phyloP scores from a whole-genome alignment of 805 yeast species.

The Candida caryicola region DNA sequence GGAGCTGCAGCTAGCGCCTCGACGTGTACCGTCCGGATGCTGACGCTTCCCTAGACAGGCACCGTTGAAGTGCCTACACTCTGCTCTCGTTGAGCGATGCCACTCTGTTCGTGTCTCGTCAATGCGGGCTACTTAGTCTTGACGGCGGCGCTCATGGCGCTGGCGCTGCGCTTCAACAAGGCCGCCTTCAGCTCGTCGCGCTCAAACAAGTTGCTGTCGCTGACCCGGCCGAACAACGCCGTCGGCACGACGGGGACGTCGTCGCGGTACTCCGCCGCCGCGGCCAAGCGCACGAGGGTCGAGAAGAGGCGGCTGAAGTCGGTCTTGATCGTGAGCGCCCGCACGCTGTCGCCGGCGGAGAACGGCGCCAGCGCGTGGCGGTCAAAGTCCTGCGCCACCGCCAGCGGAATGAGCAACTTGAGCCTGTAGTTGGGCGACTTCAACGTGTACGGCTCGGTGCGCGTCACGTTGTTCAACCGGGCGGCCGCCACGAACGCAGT shows the following conservation, averaged over 20 bases:
- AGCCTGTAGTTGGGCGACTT: constrained; percentile 30
- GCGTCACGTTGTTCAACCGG: constrained; percentile 24
- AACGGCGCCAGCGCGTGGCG: not conserved
- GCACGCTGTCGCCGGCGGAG: not conserved
- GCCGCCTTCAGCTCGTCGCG: constrained; percentile 6
- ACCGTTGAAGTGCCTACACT: too few species aligned
- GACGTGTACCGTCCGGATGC: too few species aligned
- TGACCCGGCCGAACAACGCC: constrained; percentile 9
- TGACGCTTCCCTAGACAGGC: too few species aligned
- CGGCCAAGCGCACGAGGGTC: not conserved
- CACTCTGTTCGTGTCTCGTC: too few species aligned
- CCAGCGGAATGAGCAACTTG: constrained; percentile 3
- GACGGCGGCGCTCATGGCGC: constrained; percentile 1
- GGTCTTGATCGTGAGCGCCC: not conserved
- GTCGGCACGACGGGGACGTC: constrained; percentile 7
- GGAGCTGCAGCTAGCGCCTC: too few species aligned
- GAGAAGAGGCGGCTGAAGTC: constrained; percentile 2
- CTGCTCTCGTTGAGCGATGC: too few species aligned
- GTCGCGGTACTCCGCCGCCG: constrained; percentile 6
- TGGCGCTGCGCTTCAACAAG: constrained; percentile 4
- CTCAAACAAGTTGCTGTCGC: constrained; percentile 10
- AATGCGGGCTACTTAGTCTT: too few species aligned
- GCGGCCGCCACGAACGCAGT: constrained; percentile 25
- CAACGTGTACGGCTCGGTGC: constrained; percentile 25
- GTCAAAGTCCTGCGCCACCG: not conserved